Percentiles rank a stretch among this genome's conserved stretches.
Conservation (phyloP, 2,329 filamentous ascomycete genomes). For the Talaromyces sp. region DNA sequence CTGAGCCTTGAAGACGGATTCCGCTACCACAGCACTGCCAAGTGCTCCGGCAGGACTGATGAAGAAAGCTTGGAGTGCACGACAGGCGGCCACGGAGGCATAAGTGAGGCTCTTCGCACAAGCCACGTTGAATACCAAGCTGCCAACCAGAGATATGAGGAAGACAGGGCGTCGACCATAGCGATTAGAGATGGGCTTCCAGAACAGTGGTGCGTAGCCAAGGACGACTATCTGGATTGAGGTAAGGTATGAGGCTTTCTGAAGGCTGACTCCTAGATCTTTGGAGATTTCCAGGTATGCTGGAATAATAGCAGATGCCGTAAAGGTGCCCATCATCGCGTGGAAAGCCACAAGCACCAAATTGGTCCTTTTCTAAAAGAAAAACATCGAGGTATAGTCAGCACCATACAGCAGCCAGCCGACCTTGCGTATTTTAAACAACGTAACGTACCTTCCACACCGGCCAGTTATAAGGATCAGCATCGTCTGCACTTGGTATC, state of each 20-base stretch:
- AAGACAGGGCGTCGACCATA: constrained; percentile 55
- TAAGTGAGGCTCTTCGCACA: constrained; percentile 50
- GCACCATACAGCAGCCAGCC: not conserved
- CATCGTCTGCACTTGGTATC: not conserved
- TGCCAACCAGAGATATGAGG: constrained; percentile 48
- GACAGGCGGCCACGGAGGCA: constrained; percentile 47
- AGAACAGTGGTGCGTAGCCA: not conserved
- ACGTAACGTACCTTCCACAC: constrained; percentile 15
- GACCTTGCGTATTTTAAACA: constrained; percentile 16
- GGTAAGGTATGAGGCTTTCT: constrained; percentile 26
- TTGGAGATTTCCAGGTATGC: not conserved
- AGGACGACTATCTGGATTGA: constrained; percentile 35
- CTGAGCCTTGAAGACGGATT: constrained; percentile 44
- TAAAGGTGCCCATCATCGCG: not conserved
- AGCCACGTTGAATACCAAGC: constrained; percentile 50
- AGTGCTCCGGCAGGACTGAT: constrained; percentile 52
- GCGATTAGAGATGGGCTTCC: constrained; percentile 20
- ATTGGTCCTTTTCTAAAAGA: constrained; percentile 26
- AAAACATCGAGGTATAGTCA: constrained; percentile 8
- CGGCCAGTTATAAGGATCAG: not conserved
- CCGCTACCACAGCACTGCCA: constrained; percentile 54
- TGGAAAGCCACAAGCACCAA: not conserved
- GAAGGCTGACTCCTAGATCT: not conserved
- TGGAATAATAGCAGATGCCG: not conserved
- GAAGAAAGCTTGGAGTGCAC: constrained; percentile 52